Percentiles rank a stretch among this genome's conserved stretches.
Conservation (phyloP, 257 asterid genomes). For the Nicotiana undulata region DNA sequence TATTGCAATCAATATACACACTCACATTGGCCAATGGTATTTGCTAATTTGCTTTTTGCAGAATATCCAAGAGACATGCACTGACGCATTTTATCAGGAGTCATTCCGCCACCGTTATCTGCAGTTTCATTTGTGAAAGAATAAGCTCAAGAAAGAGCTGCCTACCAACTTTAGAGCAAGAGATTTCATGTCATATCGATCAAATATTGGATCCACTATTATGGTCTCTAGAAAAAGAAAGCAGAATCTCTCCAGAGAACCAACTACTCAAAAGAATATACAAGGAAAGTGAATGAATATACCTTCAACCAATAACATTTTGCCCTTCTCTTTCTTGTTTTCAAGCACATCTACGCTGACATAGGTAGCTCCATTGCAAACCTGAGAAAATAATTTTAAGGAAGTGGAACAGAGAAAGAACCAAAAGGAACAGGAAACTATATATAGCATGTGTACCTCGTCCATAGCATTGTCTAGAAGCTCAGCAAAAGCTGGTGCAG, state of each 20-base stretch:
- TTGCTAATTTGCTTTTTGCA: conserved; percentile 54
- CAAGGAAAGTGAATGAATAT: not conserved
- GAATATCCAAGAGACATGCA: conserved; percentile 93
- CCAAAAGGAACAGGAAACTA: not conserved
- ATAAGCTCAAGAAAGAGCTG: not conserved
- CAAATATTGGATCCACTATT: not conserved
- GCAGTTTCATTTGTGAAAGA: not conserved
- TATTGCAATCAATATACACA: not conserved
- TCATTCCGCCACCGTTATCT: conserved; percentile 94
- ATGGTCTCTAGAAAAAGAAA: not conserved
- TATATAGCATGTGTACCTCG: conserved; percentile 36
- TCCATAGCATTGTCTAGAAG: conserved; percentile 81
- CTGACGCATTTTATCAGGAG: conserved; percentile 59
- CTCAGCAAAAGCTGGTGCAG: conserved; percentile 68
- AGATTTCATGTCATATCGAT: not conserved
- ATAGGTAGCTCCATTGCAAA: conserved; percentile 59
- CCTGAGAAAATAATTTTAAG: conserved; percentile 16
- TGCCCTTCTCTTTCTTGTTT: conserved; percentile 32
- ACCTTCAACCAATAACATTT: conserved; percentile 72
- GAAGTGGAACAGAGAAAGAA: not conserved
- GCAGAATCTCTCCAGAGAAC: not conserved
- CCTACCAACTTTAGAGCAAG: not conserved
- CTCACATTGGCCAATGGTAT: conserved; percentile 85
- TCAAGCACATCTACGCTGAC: conserved; percentile 50
- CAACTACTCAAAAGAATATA: not conserved